phyloP scores from a whole-genome alignment of 108 stramenopile species.

The Mayamaea pseudoterrestris region DNA sequence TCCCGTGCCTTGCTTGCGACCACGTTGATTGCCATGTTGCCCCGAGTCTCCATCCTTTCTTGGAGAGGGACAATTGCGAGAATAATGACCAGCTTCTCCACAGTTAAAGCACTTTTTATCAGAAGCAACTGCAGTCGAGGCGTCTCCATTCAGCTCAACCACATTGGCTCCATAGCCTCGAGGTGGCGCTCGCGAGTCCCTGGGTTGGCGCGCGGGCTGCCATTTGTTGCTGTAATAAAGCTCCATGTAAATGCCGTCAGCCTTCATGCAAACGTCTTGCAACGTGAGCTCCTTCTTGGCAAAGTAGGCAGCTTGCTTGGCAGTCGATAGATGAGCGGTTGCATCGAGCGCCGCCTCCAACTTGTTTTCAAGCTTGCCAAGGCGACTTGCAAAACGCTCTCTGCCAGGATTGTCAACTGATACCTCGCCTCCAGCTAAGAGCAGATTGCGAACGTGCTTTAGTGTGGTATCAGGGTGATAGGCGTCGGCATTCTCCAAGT shows the following conservation, averaged over 20 bases:
- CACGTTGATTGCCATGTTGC: neutral
- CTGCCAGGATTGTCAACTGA: neutral
- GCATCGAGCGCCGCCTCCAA: neutral
- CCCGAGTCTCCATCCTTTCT: neutral
- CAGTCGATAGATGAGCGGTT: neutral
- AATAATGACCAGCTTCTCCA: neutral
- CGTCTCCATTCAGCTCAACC: neutral
- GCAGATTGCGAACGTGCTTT: slow-evolving; percentile 1
- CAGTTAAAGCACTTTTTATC: neutral
- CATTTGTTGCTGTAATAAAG: neutral
- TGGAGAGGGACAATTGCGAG: neutral
- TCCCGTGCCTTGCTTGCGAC: neutral
- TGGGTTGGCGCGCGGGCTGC: neutral
- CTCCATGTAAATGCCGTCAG: neutral
- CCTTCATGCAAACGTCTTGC: neutral
- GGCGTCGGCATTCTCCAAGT: neutral
- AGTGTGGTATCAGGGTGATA: neutral
- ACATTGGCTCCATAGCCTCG: neutral
- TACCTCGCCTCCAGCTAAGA: neutral
- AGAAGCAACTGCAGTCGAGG: neutral
- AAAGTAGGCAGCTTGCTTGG: neutral
- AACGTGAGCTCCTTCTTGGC: neutral
- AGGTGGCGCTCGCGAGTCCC: slow-evolving; percentile 1
- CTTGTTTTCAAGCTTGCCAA: neutral
- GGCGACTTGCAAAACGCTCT: too few relatives aligned